Percentiles rank a stretch among this genome's conserved stretches.
These are phyloP conservation scores for Diplodia seriata DNA, from an alignment of 2,329 filamentous ascomycete genomes.

Conservation along the genomic window DNA sequence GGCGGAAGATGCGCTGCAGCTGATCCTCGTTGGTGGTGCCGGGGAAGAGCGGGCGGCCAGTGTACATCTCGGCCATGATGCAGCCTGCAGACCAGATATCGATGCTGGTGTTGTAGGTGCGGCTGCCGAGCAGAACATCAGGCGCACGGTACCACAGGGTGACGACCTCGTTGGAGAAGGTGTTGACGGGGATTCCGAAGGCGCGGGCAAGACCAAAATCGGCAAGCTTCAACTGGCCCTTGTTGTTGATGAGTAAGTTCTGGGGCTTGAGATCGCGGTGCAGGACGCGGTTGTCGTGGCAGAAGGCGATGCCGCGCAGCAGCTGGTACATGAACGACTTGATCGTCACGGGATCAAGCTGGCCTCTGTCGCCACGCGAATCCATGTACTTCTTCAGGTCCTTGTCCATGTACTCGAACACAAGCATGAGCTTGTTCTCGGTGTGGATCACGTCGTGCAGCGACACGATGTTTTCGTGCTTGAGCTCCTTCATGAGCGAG, in stretches of 20 bases:
- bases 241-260: slow-evolving; percentile 92
- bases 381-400: slow-evolving; percentile 99
- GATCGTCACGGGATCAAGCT: slow-evolving; percentile 87
- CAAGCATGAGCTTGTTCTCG: slow-evolving; percentile 99
- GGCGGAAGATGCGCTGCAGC: slow-evolving; percentile 93
- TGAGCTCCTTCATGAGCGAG: slow-evolving; percentile 98
- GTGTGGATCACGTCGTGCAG: slow-evolving; percentile 99
- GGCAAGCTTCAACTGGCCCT: slow-evolving; percentile 87
- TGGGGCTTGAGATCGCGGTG: slow-evolving; percentile 96
- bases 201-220: slow-evolving; percentile 94
- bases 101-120: slow-evolving; percentile 99
- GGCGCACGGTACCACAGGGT: slow-evolving; percentile 98
- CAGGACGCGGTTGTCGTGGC: slow-evolving; percentile 94
- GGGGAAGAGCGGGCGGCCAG: slow-evolving; percentile 91
- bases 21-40: slow-evolving; percentile 99
- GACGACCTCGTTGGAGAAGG: slow-evolving; percentile 97
- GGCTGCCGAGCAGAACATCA: slow-evolving; percentile 89
- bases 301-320: slow-evolving; percentile 93
- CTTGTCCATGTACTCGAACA: slow-evolving; percentile 99
- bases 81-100: slow-evolving; percentile 99
- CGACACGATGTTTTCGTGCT: slow-evolving; percentile 97
- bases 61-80: slow-evolving; percentile 99
- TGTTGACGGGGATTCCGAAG: slow-evolving; percentile 97
- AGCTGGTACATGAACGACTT: slow-evolving; percentile 99
- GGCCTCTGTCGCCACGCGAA: slow-evolving; percentile 84